A percentile compares a stretch with the other conserved stretches of the same genome.
These are phyloP conservation scores for Cytidiella melzeri DNA, from an alignment of 768 basidiomycete genomes.

Conservation along the genomic window DNA sequence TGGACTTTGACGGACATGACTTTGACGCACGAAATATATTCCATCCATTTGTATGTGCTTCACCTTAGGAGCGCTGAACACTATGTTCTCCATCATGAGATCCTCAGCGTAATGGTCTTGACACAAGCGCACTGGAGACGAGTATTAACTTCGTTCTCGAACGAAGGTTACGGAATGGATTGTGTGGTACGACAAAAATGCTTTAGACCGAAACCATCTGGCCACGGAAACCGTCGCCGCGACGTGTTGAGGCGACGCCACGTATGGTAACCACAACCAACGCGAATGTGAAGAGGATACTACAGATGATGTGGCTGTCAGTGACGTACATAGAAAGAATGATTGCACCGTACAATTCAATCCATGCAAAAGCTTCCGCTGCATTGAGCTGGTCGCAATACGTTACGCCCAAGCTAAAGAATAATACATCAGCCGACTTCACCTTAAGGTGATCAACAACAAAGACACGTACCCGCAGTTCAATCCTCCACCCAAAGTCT, in stretches of 20 bases:
- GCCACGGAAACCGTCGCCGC: slow-evolving; percentile 65
- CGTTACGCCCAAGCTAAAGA: slow-evolving; percentile 36
- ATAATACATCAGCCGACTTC: neutral
- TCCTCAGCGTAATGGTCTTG: too few species aligned
- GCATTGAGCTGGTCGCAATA: slow-evolving; percentile 80
- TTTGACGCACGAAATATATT: too few species aligned
- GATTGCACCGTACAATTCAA: slow-evolving; percentile 50
- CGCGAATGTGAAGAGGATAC: slow-evolving; percentile 59
- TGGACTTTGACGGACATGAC: too few species aligned
- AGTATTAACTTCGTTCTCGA: too few species aligned
- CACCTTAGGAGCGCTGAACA: too few species aligned
- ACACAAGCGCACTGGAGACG: too few species aligned
- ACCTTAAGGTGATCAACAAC: neutral
- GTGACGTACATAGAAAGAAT: neutral
- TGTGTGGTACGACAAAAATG: neutral
- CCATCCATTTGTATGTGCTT: too few species aligned
- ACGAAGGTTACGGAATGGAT: too few species aligned
- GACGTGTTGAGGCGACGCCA: slow-evolving; percentile 49
- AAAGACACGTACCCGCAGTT: slow-evolving; percentile 52
- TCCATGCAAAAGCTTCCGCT: slow-evolving; percentile 69
- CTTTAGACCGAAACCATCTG: slow-evolving; percentile 32
- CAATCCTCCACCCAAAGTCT: slow-evolving; percentile 58
- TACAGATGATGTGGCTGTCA: slow-evolving; percentile 21
- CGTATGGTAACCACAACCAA: slow-evolving; percentile 54
- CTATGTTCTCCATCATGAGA: too few species aligned